Evolutionary conservation across 306 rosid genomes (phyloP).

Genomic region (Vigna hirtella): DNA sequence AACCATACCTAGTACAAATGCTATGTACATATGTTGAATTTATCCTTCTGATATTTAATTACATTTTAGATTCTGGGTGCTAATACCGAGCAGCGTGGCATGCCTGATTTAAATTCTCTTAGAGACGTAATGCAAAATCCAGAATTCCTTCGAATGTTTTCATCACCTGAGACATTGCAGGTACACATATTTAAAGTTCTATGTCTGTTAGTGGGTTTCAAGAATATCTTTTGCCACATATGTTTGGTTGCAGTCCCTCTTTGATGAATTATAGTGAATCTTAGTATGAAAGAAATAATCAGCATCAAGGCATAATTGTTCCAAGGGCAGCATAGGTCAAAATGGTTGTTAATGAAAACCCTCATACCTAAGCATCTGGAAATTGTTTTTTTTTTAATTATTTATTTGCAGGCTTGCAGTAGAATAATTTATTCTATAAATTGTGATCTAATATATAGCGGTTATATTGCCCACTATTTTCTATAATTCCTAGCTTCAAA

Average conservation of each 20-base stretch:
- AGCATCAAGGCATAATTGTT: slow-evolving; percentile 9
- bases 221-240: slow-evolving; percentile 1
- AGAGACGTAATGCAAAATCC: slow-evolving; percentile 91
- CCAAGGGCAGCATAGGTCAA: slow-evolving; percentile 10
- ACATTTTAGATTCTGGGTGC: slow-evolving; percentile 65
- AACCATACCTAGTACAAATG: neutral
- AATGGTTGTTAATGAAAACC: slow-evolving; percentile 29
- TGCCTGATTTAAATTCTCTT: slow-evolving; percentile 74
- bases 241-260: slow-evolving; percentile 11
- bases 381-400: neutral
- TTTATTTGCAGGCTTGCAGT: neutral
- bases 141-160: slow-evolving; percentile 76
- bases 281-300: slow-evolving; percentile 36
- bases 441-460: neutral
- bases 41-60: slow-evolving; percentile 36
- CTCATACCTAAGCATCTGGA: neutral
- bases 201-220: slow-evolving; percentile 31
- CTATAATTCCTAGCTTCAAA: slow-evolving; percentile 7
- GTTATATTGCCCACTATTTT: slow-evolving; percentile 28
- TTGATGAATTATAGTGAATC: slow-evolving; percentile 20
- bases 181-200: slow-evolving; percentile 48
- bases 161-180: slow-evolving; percentile 93
- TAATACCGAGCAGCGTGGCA: slow-evolving; percentile 67
- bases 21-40: slow-evolving; percentile 37
- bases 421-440: slow-evolving; percentile 11